These are phyloP conservation scores for Aspergillus carlsbadensis DNA, from an alignment of 495 filamentous ascomycete genomes.

Conservation along the genomic window DNA sequence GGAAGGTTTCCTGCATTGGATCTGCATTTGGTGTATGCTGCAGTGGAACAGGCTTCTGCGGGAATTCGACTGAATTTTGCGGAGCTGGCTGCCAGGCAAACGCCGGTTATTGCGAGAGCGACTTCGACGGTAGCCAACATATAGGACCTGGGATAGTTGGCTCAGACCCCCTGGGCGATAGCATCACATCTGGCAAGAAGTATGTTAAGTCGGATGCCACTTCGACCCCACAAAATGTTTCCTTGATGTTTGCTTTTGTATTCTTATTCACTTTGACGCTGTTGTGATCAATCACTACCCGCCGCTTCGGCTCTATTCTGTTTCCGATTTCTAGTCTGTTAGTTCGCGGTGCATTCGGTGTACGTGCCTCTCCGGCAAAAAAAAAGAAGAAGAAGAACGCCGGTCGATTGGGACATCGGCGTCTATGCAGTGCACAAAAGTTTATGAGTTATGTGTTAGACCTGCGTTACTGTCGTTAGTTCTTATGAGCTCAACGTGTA, in stretches of 20 bases:
- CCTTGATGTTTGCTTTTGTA: conserved; percentile 2
- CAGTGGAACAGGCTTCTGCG: conserved; percentile 43
- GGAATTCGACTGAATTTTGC: conserved; percentile 50
- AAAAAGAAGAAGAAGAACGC: background rate
- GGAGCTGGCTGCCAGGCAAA: conserved; percentile 47
- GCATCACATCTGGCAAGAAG: conserved; percentile 7
- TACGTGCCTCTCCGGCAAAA: background rate
- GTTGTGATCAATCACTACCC: background rate
- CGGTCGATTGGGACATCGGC: background rate
- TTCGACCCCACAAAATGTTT: background rate
- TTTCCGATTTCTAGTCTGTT: background rate
- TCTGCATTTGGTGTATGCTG: conserved; percentile 45
- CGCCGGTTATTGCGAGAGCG: conserved; percentile 47
- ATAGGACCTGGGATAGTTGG: background rate
- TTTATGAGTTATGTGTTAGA: conserved; percentile 7
- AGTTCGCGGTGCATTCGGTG: background rate
- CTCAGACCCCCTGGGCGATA: background rate
- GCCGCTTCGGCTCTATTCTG: background rate
- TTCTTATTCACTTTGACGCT: conserved; percentile 12
- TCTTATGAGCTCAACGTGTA: background rate
- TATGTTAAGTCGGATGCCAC: conserved; percentile 16
- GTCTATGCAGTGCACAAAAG: background rate
- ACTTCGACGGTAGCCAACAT: background rate
- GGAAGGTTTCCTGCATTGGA: conserved; percentile 48
- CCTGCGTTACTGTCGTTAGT: conserved; percentile 2